Conservation (phyloP, 1,139 yeast species). For the Hanseniaspora gamundiae region DNA sequence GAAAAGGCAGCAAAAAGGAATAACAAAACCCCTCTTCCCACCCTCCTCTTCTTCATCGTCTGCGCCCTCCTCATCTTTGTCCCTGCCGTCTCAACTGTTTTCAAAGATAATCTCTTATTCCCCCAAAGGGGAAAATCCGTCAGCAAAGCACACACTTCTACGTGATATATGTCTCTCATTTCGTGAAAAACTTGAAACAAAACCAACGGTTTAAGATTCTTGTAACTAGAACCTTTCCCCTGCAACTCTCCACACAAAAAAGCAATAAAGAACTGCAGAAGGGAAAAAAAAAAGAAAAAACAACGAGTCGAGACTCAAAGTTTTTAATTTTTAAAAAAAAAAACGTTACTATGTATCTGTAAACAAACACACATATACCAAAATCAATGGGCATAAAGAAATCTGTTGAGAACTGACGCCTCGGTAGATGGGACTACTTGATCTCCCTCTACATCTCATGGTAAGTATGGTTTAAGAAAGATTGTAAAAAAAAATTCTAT, state of each 20-base stretch:
- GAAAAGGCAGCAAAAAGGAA: too few relatives aligned
- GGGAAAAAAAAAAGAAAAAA: not conserved
- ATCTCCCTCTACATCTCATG: conserved; percentile 4
- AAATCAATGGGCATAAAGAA: not conserved
- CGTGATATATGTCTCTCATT: not conserved
- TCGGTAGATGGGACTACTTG: conserved; percentile 3
- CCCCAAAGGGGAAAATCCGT: not conserved
- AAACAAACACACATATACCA: not conserved
- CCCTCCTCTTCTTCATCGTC: too few relatives aligned
- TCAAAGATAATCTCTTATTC: not conserved
- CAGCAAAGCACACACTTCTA: conserved; percentile 1
- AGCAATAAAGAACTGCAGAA: not conserved
- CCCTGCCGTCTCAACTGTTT: too few relatives aligned
- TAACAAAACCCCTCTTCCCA: too few relatives aligned
- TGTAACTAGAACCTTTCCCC: not conserved
- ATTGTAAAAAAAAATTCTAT: not conserved
- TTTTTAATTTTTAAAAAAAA: not conserved
- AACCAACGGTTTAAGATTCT: not conserved
- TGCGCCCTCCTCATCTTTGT: too few relatives aligned
- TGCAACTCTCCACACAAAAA: too few relatives aligned
- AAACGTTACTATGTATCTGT: not conserved
- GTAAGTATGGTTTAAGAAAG: conserved; percentile 2
- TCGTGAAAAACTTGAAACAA: too few relatives aligned
- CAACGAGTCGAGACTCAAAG: too few relatives aligned
- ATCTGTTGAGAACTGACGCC: not conserved